Conservation (phyloP, 768 basidiomycete species). For the Tubosaeta brunneosetosa region DNA sequence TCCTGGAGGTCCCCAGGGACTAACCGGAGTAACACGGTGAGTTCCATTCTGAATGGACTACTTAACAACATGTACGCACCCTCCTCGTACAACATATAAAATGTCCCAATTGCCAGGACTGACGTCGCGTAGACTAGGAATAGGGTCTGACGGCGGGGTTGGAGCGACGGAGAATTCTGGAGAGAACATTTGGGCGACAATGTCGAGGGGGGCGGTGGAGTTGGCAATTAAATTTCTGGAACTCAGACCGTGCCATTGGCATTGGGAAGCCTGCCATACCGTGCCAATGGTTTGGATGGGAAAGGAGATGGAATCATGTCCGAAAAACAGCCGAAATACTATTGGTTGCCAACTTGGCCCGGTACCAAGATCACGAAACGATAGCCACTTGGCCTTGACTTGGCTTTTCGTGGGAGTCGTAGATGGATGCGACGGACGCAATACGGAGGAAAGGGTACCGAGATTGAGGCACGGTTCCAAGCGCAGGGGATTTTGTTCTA, state of each 20-base stretch:
- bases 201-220: neutral
- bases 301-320: neutral
- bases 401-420: constrained; percentile 11
- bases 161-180: fast-evolving
- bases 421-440: neutral
- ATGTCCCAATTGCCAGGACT: neutral
- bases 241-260: neutral
- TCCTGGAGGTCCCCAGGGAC: neutral
- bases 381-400: neutral
- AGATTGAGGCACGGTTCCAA: neutral
- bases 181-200: neutral
- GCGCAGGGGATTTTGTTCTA: neutral
- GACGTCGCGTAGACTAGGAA: neutral
- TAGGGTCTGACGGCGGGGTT: neutral
- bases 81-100: neutral
- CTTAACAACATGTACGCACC: neutral
- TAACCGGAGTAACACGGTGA: neutral
- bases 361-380: neutral
- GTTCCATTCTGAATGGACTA: neutral
- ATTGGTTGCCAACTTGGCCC: constrained; percentile 3
- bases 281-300: neutral
- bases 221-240: neutral
- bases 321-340: neutral
- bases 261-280: constrained; percentile 12
- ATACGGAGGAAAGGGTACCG: neutral